Conservation (phyloP, 768 basidiomycete species). For the Podaxis sp. region DNA sequence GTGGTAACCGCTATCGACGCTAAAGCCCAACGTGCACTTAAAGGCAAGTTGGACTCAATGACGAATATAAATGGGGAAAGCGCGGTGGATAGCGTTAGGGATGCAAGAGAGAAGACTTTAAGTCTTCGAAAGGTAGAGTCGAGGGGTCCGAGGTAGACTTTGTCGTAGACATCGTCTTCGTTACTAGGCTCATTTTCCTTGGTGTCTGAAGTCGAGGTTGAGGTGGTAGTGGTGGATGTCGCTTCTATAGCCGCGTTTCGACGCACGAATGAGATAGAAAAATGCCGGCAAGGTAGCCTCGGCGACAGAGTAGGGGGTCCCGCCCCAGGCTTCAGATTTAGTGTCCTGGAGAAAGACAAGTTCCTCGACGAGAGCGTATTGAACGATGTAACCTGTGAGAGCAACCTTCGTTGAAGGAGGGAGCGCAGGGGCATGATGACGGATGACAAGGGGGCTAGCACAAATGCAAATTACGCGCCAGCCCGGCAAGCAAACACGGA, state of each 20-base stretch:
- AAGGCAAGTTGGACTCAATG: slow-evolving; percentile 75
- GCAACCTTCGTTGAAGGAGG: not conserved
- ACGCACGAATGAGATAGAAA: slow-evolving; percentile 3
- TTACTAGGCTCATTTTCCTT: slow-evolving; percentile 7
- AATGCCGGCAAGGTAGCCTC: not conserved
- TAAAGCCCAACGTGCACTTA: slow-evolving; percentile 64
- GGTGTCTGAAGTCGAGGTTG: slow-evolving; percentile 13
- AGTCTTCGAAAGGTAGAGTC: slow-evolving; percentile 70
- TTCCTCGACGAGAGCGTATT: not conserved
- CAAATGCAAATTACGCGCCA: not conserved
- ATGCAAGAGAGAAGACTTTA: slow-evolving; percentile 82
- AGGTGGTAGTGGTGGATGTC: slow-evolving; percentile 9
- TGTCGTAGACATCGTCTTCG: slow-evolving; percentile 27
- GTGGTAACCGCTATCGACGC: slow-evolving; percentile 71
- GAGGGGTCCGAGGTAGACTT: slow-evolving; percentile 71
- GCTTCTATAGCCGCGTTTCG: not conserved
- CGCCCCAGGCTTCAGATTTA: not conserved
- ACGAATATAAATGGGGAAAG: slow-evolving; percentile 82
- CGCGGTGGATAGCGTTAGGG: slow-evolving; percentile 64
- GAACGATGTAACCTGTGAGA: not conserved
- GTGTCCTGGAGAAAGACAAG: not conserved
- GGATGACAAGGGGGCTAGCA: slow-evolving; percentile 3
- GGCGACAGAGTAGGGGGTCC: not conserved
- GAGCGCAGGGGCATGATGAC: slow-evolving; percentile 16
- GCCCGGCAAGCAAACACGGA: not conserved